Evolutionary conservation across 2,329 filamentous ascomycete species (phyloP).

Genomic region (Cryphonectria radicalis): DNA sequence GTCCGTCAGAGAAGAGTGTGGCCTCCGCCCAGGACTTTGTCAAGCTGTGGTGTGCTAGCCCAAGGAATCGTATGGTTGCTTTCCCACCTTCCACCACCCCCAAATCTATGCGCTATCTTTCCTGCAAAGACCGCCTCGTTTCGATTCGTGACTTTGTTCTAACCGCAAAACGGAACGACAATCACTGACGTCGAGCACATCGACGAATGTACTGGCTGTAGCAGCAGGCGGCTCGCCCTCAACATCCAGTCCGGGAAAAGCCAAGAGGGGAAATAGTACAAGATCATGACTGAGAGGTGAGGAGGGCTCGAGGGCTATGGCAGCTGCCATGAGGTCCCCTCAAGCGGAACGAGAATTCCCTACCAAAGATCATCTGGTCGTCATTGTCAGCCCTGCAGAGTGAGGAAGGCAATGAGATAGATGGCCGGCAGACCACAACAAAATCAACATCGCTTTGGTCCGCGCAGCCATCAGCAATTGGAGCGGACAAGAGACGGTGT

Average conservation of each 20-base stretch:
- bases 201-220: not conserved
- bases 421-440: too few species aligned
- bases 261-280: too few species aligned
- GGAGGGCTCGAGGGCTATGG: not conserved
- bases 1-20: not conserved
- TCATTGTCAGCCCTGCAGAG: too few species aligned
- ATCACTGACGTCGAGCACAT: not conserved
- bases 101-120: too few species aligned
- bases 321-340: not conserved
- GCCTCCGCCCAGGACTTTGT: not conserved
- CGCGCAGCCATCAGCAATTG: too few species aligned
- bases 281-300: not conserved
- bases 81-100: not conserved
- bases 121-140: not conserved
- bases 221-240: not conserved
- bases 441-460: too few species aligned
- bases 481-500: not conserved
- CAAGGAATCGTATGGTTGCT: not conserved
- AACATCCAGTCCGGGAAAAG: not conserved
- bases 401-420: too few species aligned
- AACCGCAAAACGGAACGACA: not conserved
- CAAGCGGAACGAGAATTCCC: not conserved
- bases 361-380: too few species aligned
- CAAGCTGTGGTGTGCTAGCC: not conserved
- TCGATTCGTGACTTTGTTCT: not conserved